phyloP scores from a whole-genome alignment of 495 filamentous ascomycete species.

The Astrothelium macrocarpum region DNA sequence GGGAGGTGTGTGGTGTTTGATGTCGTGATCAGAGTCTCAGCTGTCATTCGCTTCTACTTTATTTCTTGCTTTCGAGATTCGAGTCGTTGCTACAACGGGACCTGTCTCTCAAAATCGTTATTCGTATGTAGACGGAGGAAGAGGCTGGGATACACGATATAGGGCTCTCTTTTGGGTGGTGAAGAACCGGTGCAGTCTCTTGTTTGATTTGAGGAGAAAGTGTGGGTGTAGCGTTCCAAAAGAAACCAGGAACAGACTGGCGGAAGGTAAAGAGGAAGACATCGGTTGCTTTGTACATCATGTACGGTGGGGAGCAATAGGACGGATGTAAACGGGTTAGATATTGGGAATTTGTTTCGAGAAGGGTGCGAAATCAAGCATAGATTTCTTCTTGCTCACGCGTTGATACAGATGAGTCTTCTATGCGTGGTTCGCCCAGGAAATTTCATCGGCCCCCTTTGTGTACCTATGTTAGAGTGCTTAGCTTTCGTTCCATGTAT shows the following conservation, averaged over 20 bases:
- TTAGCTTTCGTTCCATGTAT: conserved; percentile 3
- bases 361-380: not conserved
- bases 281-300: not conserved
- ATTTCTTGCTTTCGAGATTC: not conserved
- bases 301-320: not conserved
- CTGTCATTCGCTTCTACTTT: not conserved
- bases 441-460: not conserved
- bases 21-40: not conserved
- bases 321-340: not conserved
- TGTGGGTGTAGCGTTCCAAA: not conserved
- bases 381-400: conserved; percentile 2
- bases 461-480: not conserved
- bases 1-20: not conserved
- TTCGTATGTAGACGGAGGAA: not conserved
- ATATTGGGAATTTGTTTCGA: not conserved
- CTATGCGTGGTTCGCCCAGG: not conserved
- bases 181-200: not conserved
- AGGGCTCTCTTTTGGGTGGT: not conserved
- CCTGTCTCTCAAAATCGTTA: not conserved
- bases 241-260: not conserved
- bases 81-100: not conserved
- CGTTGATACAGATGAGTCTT: not conserved
- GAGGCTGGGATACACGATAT: not conserved
- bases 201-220: not conserved
- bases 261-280: not conserved